Evolutionary conservation across 2,329 filamentous ascomycete species (phyloP), one percentile per base, ranked within the genome.

Genomic region (Penicillium olsonii): DNA sequence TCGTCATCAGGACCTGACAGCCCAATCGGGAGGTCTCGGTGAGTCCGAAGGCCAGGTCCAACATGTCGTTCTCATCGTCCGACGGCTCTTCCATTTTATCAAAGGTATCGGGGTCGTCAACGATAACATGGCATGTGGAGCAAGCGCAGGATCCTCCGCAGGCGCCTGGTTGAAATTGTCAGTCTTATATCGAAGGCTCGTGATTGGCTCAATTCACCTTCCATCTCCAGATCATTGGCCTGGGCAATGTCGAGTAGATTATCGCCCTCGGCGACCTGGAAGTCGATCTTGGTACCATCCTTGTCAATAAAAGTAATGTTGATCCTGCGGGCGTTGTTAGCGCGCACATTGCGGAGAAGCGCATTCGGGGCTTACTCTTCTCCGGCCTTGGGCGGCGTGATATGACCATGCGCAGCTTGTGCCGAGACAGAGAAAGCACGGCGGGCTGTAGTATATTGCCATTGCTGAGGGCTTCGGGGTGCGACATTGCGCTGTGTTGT

Each of bases 211-310:
- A 17, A 62, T 73, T 52, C 68, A 82, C 83, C 92, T 78, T 99
- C 94, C 92, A 99, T 97, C 71, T 99, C 94, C 35, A 99, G 78
- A 66, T 97, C 92, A 71, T 97, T 84, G 38, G 88, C 90, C 70
- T 96, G 92, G 18, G 92, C 94, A 65, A 99, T 92, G 66, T 97
- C 92, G 46, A 99, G 80, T 45, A 99, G 78, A 71, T 99, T 99
- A 72, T 96, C 91, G 42, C 94, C 94, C 62, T 88, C 84, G 12
- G 84, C 78, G 8, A 96, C 92, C 52, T 87, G 84, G 63, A 96
- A 84, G 53, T 87, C 89, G 69, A 89, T 81, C 58, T 85, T 80
- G 24, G 83, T 77, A 42, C 86, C 86, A 17, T 96, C 91, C 73
- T 97, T 96, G 71, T 96, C 92, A 60, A 97, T 82, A 69, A 97